Percentiles rank a stretch among this genome's conserved stretches.
Conservation (phyloP, 2,329 filamentous ascomycete genomes). For the Apiospora aurea region DNA sequence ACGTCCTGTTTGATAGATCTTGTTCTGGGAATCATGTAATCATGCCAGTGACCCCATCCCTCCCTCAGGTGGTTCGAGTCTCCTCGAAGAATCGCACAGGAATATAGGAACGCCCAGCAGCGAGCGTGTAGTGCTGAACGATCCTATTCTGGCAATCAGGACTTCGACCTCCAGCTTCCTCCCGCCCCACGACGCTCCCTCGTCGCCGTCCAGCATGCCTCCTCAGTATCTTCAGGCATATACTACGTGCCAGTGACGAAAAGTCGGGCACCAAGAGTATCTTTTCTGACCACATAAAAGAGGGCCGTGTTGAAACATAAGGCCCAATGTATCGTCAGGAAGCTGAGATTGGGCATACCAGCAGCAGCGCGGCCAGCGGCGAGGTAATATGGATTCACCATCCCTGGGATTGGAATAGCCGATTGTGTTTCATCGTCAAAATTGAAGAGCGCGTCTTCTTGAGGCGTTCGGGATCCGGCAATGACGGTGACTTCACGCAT, state of each 20-base stretch:
- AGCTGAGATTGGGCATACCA: neutral
- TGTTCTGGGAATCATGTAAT: too few species aligned
- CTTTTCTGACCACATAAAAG: rapidly evolving
- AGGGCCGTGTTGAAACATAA: neutral
- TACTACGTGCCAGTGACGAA: too few species aligned
- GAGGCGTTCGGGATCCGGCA: neutral
- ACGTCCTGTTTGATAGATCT: too few species aligned
- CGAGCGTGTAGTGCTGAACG: neutral
- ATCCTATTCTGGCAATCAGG: neutral
- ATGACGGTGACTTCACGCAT: neutral
- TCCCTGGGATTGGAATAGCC: neutral
- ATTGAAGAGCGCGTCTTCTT: too few species aligned
- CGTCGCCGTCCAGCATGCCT: neutral
- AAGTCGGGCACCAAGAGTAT: neutral
- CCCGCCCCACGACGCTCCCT: neutral
- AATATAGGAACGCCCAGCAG: neutral
- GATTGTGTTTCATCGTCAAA: too few species aligned
- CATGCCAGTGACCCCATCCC: neutral
- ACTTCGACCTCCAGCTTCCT: neutral
- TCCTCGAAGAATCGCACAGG: neutral
- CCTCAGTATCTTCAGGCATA: neutral
- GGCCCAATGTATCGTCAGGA: neutral
- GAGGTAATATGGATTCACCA: neutral
- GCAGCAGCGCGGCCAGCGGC: neutral
- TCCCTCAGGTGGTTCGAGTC: neutral